phyloP scores from a whole-genome alignment of 176 grass and related monocot species.

The Musa schizocarpa region DNA sequence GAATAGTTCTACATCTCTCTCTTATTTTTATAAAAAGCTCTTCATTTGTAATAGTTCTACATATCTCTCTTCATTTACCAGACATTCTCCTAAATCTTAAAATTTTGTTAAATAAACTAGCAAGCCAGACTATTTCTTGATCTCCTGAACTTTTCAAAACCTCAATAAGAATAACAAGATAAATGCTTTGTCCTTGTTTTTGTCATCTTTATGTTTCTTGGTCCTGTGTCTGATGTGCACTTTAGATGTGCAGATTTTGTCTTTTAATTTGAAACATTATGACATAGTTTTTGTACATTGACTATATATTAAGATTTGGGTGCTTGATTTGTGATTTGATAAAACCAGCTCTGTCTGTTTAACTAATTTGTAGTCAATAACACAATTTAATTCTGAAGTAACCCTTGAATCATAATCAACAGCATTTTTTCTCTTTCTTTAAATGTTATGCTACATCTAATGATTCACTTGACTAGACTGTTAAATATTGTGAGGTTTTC shows the following conservation, averaged over 20 bases:
- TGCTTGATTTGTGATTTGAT: background rate
- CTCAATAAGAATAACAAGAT: background rate
- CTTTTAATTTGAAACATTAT: background rate
- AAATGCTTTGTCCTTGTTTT: background rate
- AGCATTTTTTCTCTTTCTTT: background rate
- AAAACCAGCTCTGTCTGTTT: background rate
- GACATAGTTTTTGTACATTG: background rate
- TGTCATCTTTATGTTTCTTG: background rate
- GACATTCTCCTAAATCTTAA: too few species aligned
- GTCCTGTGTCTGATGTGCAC: background rate
- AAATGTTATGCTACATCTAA: background rate
- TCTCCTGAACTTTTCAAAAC: too few species aligned
- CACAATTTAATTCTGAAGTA: background rate
- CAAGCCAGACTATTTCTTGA: too few species aligned
- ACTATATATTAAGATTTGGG: too few species aligned
- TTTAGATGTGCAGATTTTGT: background rate
- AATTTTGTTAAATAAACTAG: too few species aligned
- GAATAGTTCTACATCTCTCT: too few species aligned
- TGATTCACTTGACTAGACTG: background rate
- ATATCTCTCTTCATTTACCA: too few species aligned
- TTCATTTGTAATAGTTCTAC: too few species aligned
- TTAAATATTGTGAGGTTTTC: conserved; percentile 16
- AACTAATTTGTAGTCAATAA: background rate
- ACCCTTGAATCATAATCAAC: background rate
- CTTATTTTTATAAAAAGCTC: too few species aligned